phyloP scores from a whole-genome alignment of 2,329 filamentous ascomycete species.

The Bipolaris gigantea region DNA sequence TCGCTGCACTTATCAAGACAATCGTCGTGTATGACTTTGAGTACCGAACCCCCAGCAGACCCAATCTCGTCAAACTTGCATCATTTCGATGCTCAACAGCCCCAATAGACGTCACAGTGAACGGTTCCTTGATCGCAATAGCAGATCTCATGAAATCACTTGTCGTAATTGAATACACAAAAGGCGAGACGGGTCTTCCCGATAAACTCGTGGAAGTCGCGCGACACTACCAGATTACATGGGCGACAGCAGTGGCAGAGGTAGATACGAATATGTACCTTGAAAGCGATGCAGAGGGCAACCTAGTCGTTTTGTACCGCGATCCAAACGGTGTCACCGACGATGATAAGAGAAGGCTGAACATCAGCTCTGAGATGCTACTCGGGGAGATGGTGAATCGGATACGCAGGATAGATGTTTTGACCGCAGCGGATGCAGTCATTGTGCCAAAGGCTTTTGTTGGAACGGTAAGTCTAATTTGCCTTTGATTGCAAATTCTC shows the following conservation, averaged over 20 bases:
- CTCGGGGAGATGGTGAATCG: constrained; percentile 93
- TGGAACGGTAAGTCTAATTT: constrained; percentile 68
- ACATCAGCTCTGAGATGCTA: constrained; percentile 77
- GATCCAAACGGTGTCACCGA: constrained; percentile 72
- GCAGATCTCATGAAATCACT: constrained; percentile 94
- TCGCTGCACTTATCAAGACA: constrained; percentile 88
- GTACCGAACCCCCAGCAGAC: constrained; percentile 57
- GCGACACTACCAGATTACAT: constrained; percentile 78
- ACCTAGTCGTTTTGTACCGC: constrained; percentile 76
- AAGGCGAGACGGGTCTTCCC: constrained; percentile 58
- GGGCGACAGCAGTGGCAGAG: constrained; percentile 77
- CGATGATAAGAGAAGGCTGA: constrained; percentile 71
- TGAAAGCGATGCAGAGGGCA: constrained; percentile 83
- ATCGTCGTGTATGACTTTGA: constrained; percentile 63
- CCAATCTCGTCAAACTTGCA: constrained; percentile 67
- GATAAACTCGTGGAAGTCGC: constrained; percentile 72
- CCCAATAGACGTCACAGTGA: constrained; percentile 77
- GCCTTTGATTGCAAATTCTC: too few relatives aligned
- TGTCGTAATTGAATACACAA: constrained; percentile 72
- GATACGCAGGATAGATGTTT: constrained; percentile 74
- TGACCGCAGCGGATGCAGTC: constrained; percentile 63
- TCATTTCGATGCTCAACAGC: constrained; percentile 81
- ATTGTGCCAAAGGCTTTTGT: constrained; percentile 84
- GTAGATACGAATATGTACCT: constrained; percentile 76
- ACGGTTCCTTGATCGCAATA: constrained; percentile 75